Conservation (phyloP, 805 yeast genomes). For the Starmerella stellata region DNA sequence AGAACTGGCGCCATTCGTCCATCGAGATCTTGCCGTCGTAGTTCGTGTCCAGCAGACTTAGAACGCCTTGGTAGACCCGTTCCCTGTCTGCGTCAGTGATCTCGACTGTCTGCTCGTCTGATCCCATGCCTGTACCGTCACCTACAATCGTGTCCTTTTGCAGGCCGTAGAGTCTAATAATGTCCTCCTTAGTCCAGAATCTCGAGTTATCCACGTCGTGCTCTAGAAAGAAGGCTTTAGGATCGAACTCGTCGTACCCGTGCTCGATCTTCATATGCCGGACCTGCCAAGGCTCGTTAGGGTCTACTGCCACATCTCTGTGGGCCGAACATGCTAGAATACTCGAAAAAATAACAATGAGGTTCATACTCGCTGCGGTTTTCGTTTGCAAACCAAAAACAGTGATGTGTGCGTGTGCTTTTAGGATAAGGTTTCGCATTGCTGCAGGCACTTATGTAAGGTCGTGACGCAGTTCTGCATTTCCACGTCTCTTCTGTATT, state of each 20-base stretch:
- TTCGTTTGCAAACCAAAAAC: no score
- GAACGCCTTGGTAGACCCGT: conserved; percentile 37
- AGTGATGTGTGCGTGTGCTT: no score
- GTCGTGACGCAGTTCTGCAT: no score
- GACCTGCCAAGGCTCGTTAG: conserved; percentile 22
- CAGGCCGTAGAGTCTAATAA: conserved; percentile 66
- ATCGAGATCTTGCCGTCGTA: conserved; percentile 44
- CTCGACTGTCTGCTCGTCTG: conserved; percentile 43
- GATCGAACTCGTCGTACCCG: conserved; percentile 51
- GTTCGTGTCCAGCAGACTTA: conserved; percentile 46
- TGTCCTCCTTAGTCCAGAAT: conserved; percentile 48
- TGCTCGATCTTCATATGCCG: conserved; percentile 84
- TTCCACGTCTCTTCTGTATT: no score
- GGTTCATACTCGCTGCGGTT: no score
- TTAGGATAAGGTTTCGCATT: no score
- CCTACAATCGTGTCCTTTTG: conserved; percentile 58
- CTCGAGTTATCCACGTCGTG: conserved; percentile 45
- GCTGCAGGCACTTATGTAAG: no score
- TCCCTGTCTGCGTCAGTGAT: conserved; percentile 37
- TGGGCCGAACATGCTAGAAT: no score
- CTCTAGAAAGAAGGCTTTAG: conserved; percentile 56
- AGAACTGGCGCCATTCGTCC: conserved; percentile 53
- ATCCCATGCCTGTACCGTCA: conserved; percentile 78
- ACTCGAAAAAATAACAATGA: no score
- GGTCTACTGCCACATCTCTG: neutral